Conservation (phyloP, 75 land plant species). For the Selaginella moellendorffii region DNA sequence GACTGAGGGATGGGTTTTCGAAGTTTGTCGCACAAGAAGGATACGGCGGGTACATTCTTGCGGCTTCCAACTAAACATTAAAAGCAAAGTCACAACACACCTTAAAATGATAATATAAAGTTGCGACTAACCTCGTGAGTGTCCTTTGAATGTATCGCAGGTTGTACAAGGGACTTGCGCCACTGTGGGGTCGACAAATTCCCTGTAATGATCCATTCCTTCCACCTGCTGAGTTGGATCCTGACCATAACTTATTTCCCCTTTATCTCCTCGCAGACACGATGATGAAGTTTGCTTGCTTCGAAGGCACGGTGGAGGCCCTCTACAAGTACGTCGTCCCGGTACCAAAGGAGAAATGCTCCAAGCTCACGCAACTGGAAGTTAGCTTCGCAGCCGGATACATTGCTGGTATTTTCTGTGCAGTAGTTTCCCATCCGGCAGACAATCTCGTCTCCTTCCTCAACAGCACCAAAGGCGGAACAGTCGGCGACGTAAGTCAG, state of each 20-base stretch:
- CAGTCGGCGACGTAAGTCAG: slow-evolving; percentile 34
- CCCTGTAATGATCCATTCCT: slow-evolving; percentile 49
- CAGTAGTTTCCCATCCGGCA: slow-evolving; percentile 76
- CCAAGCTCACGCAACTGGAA: slow-evolving; percentile 62
- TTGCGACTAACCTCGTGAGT: too few relatives aligned
- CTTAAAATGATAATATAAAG: too few relatives aligned
- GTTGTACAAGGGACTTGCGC: slow-evolving; percentile 68
- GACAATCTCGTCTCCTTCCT: slow-evolving; percentile 84
- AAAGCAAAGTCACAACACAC: too few relatives aligned
- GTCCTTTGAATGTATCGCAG: slow-evolving; percentile 31
- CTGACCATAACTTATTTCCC: background rate
- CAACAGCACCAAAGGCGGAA: slow-evolving; percentile 75
- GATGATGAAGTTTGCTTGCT: slow-evolving; percentile 92
- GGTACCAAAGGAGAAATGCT: slow-evolving; percentile 54
- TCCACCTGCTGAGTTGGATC: background rate
- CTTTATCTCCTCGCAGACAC: slow-evolving; percentile 56
- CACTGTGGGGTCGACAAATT: slow-evolving; percentile 92
- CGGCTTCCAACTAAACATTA: background rate
- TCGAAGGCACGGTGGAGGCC: slow-evolving; percentile 64
- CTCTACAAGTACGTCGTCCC: slow-evolving; percentile 63
- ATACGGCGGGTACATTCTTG: slow-evolving; percentile 36
- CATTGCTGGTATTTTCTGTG: slow-evolving; percentile 76
- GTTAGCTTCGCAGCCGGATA: slow-evolving; percentile 87
- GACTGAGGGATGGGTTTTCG: slow-evolving; percentile 65
- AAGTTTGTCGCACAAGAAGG: slow-evolving; percentile 74